Evolutionary conservation across 192 early-diverging fungal genomes (phyloP).

Genomic region (Backusella morwellensis): DNA sequence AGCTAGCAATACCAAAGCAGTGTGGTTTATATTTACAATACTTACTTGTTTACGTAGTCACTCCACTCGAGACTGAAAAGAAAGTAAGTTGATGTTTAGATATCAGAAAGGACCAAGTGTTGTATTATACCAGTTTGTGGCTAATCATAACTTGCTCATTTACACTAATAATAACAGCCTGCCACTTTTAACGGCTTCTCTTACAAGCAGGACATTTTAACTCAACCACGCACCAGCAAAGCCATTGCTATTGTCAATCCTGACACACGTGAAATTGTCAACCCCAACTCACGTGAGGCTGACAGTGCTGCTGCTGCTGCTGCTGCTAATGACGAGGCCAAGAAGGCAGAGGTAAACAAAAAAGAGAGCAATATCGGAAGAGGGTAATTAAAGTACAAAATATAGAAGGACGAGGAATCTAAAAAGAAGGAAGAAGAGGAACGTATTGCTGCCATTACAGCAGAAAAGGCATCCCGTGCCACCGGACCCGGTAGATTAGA

Average conservation of each 20-base stretch:
- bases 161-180: neutral
- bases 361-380: slow-evolving; percentile 11
- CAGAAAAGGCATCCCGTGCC: slow-evolving; percentile 28
- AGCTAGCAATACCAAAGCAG: neutral
- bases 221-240: slow-evolving; percentile 37
- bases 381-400: neutral
- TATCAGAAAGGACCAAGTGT: neutral
- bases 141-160: neutral
- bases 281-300: slow-evolving; percentile 23
- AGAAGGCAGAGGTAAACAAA: slow-evolving; percentile 27
- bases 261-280: slow-evolving; percentile 66
- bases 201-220: slow-evolving; percentile 18
- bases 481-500: slow-evolving; percentile 30
- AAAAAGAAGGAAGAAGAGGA: slow-evolving; percentile 15
- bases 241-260: slow-evolving; percentile 79
- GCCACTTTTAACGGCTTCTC: neutral
- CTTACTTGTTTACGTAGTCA: neutral
- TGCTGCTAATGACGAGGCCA: neutral
- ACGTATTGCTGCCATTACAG: slow-evolving; percentile 29
- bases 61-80: neutral
- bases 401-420: slow-evolving; percentile 12
- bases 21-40: neutral
- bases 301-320: neutral
- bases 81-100: neutral
- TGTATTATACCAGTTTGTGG: neutral